Conservation (phyloP, 352 stramenopile genomes). For the Phytopythium chamaehyphon region DNA sequence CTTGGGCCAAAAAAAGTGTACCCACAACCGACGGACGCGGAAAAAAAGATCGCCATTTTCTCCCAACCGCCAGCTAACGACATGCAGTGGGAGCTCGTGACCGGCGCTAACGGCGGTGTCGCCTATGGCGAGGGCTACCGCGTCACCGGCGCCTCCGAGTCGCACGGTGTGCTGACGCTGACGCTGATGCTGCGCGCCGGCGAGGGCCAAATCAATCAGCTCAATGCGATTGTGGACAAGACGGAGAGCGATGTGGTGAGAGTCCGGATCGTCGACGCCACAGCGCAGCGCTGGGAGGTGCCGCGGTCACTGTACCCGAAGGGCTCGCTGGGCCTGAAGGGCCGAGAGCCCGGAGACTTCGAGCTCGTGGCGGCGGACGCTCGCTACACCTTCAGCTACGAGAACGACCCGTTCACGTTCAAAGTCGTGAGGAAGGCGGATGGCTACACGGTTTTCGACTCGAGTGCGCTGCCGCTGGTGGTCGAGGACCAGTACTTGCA, state of each 20-base stretch:
- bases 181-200: background rate
- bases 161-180: background rate
- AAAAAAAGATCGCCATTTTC: too few relatives aligned
- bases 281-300: conserved; percentile 44
- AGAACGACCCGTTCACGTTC: conserved; percentile 34
- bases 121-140: background rate
- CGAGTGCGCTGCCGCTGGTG: conserved; percentile 26
- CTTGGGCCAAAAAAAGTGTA: too few relatives aligned
- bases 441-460: conserved; percentile 37
- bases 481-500: conserved; percentile 44
- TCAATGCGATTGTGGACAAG: conserved; percentile 35
- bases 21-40: too few relatives aligned
- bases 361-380: background rate
- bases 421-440: conserved; percentile 30
- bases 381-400: conserved; percentile 30
- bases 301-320: conserved; percentile 28
- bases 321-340: conserved; percentile 13
- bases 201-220: too few relatives aligned
- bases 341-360: background rate
- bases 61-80: too few relatives aligned
- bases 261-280: conserved; percentile 51
- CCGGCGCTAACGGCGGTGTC: too few relatives aligned
- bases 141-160: background rate
- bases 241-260: conserved; percentile 31
- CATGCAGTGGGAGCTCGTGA: too few relatives aligned